Base-by-base conservation (phyloP, 2,329 filamentous ascomycete genomes). In the Ampelomyces quisqualis region DNA sequence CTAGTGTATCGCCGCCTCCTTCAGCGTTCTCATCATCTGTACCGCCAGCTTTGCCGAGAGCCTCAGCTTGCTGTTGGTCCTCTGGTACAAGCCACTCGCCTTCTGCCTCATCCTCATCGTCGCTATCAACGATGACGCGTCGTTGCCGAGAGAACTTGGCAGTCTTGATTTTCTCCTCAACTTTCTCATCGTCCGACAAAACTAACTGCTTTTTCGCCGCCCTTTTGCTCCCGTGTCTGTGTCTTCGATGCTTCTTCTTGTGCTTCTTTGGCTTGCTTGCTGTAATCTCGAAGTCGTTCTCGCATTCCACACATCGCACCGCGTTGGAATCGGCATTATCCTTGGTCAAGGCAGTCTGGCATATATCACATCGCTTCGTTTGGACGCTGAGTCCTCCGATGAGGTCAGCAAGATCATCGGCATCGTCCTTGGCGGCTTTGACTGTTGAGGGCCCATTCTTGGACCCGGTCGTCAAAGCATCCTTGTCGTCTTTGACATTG, bases 11-110 rank as follows among this genome's bases (percentile, higher is more conserved):
- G 15, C 89, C 90, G 3, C 85, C 88, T 2, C 89, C 89, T 62
- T 95, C 90, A 2, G 86, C 88, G 61, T 95, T 81, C 65, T 95
- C 89, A 49, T 95, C 88, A 37, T 89, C 86, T n/a, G 81, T 80
- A 3, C 87, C 88, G n/a, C 88, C 89, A 30, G 87, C 86, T 62
- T 84, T 86, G 33, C 86, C 88, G 11, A 90, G 74, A n/a, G 74
- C 73, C 3, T 83, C 61, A 1, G 75, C 62, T 0, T 77, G 75
- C 30, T 78, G 82, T 58, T 93, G 75, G 7, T 79, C 75, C 42
- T 86, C 82, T 0, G 82, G 77, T 3, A 90, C 86, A 28, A 95
- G 74, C 90, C 90, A 95, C 54, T 87, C 85, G 9, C 81, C 88
- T 42, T 87, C 82, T 5, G 78, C 82, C 17, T 85, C 84, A 36